Base-by-base conservation (phyloP, 129 eudicot species). In the Flaveria bidentis region DNA sequence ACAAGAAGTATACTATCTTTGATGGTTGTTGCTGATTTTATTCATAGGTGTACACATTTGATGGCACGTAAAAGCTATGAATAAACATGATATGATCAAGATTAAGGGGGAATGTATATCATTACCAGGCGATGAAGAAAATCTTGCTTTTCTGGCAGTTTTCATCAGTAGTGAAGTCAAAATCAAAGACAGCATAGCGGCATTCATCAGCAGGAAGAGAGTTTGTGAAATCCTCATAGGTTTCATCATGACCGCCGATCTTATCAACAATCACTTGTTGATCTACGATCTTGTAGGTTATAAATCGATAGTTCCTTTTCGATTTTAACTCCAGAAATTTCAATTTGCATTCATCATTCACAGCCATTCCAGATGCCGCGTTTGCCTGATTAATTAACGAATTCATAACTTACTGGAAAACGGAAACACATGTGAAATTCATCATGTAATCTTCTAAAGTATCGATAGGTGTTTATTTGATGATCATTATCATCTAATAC, bases 111-210 rank as follows among this genome's bases (percentile, higher is more conserved):
- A 42, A 14, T 23, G 25, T 28, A 73, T 33, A 60, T 55, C 82
- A 63, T 69, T 86, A 92, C 97, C 97, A 92, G 69, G 97, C 97
- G 18, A 92, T 84, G 78, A 92, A 92, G 89, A 87, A 86, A 20
- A 92, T 92, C 84, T 92, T 92, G 96, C 96, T 92, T 81, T 92
- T 92, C 87, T 92, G 97, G 88, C 88, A 82, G 64, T 92, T 92
- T 78, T 92, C 97, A 42, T 89, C 84, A 4, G 97, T 89, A 64
- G 83, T 89, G 77, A 92, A 92, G 68, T 92, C 97, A 64, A 92
- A 87, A 67, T 92, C 96, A 28, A 57, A 92, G 52, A 92, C 97
- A 69, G 97, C 96, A 72, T 92, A 92, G 78, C 97, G 97, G 22
- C 97, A 92, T 73, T 92, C 97, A 58, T 92, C 89, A 64, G 96